Evolutionary conservation across 2,329 filamentous ascomycete species (phyloP).

Genomic region (Aureobasidium subglaciale): DNA sequence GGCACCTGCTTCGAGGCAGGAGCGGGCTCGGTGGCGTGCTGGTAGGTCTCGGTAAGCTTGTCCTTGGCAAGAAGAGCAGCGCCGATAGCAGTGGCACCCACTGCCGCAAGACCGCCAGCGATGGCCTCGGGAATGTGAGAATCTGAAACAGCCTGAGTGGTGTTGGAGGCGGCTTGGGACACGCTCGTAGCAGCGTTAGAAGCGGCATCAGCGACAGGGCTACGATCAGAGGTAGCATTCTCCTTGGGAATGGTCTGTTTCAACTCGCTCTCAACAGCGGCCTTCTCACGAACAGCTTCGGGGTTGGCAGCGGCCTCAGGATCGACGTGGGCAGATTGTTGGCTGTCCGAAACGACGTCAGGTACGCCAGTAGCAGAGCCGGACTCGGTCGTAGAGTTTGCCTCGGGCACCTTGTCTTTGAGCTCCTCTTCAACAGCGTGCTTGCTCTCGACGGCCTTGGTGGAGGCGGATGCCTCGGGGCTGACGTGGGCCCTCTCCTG

Average conservation of each 20-base stretch:
- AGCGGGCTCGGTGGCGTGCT: slow-evolving; percentile 18
- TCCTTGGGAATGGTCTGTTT: slow-evolving; percentile 53
- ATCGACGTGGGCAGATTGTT: slow-evolving; percentile 55
- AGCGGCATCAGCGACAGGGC: not conserved
- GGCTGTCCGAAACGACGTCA: slow-evolving; percentile 63
- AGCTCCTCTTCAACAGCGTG: slow-evolving; percentile 63
- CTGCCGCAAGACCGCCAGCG: slow-evolving; percentile 32
- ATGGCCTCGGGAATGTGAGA: slow-evolving; percentile 37
- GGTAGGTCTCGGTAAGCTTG: slow-evolving; percentile 28
- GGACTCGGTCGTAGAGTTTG: slow-evolving; percentile 19
- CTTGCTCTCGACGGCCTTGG: slow-evolving; percentile 64
- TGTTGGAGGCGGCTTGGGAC: not conserved
- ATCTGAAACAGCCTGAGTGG: not conserved
- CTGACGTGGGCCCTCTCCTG: slow-evolving; percentile 57
- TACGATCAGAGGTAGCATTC: slow-evolving; percentile 21
- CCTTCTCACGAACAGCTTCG: slow-evolving; percentile 64
- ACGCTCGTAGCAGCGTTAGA: not conserved
- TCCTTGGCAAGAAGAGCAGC: slow-evolving; percentile 28
- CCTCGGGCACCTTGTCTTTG: slow-evolving; percentile 53
- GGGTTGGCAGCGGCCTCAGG: slow-evolving; percentile 60
- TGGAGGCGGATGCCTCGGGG: slow-evolving; percentile 58
- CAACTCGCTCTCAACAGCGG: slow-evolving; percentile 62
- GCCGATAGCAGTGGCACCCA: slow-evolving; percentile 31
- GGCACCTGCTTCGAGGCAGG: slow-evolving; percentile 40
- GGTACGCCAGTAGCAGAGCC: slow-evolving; percentile 39